Base-by-base conservation (phyloP, 768 basidiomycete genomes). In the Suillus decipiens region DNA sequence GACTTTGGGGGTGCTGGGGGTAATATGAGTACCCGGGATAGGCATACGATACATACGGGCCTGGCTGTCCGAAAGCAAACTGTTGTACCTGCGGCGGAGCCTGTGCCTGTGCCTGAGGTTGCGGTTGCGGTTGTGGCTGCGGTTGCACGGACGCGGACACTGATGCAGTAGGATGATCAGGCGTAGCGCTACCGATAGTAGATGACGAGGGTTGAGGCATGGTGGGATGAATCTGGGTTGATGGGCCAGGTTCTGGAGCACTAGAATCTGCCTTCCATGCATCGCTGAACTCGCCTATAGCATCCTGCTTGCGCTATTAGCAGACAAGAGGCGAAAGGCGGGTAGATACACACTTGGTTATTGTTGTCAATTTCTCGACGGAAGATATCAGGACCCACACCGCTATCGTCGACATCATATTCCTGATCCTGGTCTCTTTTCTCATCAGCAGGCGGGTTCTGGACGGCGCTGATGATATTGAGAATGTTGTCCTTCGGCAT, bases 181-280 rank as follows among this genome's bases (percentile, higher is more conserved):
- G 28, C 15, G 62, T 63, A 24, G 24, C 61, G 14, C 47, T 50
- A 14, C 66, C n/a, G 22, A 45, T 24, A 61, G 50, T 51, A 41
- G 50, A 37, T 22, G 61, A 47, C 7, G 28, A 33, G 31, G 50
- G 64, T 45, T 57, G 66, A 60, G 55, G 66, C 11, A 56, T 63
- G 62, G 67, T 6, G 53, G 68, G 45, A 60, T 72, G 68, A n/a
- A 10, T 19, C 39, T 57, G 56, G 5, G 24, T 28, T 59, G 73
- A 70, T 43, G 73, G 28, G 22, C 69, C 69, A 36, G 71, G 67
- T 62, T 76, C 79, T 8, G 76, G 67, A 5, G 77, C 71, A 17
- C 80, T 84, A 24, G 80, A 81, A 66, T 85, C 85, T 17, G 85
- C 85, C 60, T 82, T 84, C 88, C 88, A 89, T 2, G 86, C 86